Conservation (phyloP, 768 basidiomycete genomes). For the Xerocomus brunneocitrinus region DNA sequence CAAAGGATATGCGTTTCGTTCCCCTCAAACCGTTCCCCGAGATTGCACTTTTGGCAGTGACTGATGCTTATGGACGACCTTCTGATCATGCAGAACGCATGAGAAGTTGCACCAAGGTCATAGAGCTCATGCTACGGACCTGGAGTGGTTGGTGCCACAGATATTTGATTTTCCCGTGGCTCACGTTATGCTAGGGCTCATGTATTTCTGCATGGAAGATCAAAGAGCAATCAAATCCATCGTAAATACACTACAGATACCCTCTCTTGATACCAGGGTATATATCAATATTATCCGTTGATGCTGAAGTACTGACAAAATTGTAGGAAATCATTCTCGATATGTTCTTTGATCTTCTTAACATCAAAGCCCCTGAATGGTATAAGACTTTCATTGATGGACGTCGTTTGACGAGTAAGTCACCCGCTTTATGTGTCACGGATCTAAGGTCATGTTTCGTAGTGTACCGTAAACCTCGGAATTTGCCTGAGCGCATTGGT, state of each 20-base stretch:
- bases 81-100: constrained; percentile 75
- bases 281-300: neutral
- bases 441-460: neutral
- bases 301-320: constrained; percentile 9
- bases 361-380: constrained; percentile 91
- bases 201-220: constrained; percentile 92
- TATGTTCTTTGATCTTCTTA: constrained; percentile 89
- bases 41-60: constrained; percentile 86
- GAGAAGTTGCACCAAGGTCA: constrained; percentile 69
- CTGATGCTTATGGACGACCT: constrained; percentile 88
- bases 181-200: constrained; percentile 53
- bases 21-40: constrained; percentile 25
- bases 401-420: constrained; percentile 77
- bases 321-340: constrained; percentile 86
- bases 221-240: constrained; percentile 81
- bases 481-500: constrained; percentile 25
- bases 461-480: constrained; percentile 66
- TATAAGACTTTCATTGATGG: constrained; percentile 90
- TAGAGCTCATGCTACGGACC: constrained; percentile 79
- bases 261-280: constrained; percentile 82
- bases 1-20: neutral
- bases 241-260: constrained; percentile 82
- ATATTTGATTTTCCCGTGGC: neutral
- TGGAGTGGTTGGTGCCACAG: constrained; percentile 75
- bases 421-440: neutral